Conservation (phyloP, 2,329 filamentous ascomycete genomes). For the Ceratocystis cubensis region DNA sequence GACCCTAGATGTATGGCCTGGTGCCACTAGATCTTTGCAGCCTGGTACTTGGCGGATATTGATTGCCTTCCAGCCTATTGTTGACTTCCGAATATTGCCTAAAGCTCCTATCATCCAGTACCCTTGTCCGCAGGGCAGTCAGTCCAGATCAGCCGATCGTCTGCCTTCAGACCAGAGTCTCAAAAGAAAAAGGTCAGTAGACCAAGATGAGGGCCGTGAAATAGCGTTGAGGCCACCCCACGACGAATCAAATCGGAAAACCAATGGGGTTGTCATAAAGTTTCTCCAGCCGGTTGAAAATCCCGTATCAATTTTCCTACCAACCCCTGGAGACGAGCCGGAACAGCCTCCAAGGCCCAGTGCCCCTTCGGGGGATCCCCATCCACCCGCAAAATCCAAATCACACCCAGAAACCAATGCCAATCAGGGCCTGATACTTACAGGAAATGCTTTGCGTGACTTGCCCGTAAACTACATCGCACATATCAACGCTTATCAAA, state of each 20-base stretch:
- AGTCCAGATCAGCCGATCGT: neutral
- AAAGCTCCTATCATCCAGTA: conserved; percentile 5
- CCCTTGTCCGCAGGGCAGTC: neutral
- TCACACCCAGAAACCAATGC: neutral
- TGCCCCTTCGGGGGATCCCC: neutral
- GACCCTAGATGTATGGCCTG: neutral
- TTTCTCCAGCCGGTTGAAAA: neutral
- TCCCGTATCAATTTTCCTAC: neutral
- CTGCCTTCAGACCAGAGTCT: neutral
- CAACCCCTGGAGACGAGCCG: neutral
- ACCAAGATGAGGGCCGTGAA: neutral
- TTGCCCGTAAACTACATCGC: neutral
- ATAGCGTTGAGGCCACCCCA: neutral
- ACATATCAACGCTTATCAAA: neutral
- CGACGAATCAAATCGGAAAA: neutral
- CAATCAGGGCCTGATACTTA: neutral
- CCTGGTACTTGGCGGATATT: neutral
- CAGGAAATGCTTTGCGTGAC: neutral
- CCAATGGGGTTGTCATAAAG: neutral
- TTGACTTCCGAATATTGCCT: conserved; percentile 3
- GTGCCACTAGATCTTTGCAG: neutral
- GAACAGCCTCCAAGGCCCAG: neutral
- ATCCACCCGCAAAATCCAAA: neutral
- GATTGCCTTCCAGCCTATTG: neutral
- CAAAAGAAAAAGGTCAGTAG: neutral